These are phyloP conservation scores for Begonia fuchsioides DNA, from an alignment of 306 rosid species.

Conservation along the genomic window DNA sequence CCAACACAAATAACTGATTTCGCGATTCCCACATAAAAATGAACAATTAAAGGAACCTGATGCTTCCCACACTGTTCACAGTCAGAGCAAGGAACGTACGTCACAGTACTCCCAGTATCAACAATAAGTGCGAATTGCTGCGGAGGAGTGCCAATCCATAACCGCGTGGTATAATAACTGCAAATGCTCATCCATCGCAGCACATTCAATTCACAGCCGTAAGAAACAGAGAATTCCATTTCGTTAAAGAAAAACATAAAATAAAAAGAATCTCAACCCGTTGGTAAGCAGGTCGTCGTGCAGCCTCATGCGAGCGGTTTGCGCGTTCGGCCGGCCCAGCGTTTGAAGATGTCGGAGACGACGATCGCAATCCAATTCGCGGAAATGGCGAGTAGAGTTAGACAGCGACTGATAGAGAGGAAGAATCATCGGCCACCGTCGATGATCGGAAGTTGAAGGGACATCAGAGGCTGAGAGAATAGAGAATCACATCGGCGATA, in stretches of 20 bases:
- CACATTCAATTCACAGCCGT: too few relatives aligned
- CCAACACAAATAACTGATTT: not conserved
- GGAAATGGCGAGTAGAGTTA: slow-evolving; percentile 7
- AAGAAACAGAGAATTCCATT: not conserved
- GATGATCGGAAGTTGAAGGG: slow-evolving; percentile 2
- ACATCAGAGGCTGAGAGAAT: slow-evolving; percentile 6
- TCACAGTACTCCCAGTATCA: slow-evolving; percentile 36
- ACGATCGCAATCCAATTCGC: slow-evolving; percentile 11
- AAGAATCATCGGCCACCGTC: slow-evolving; percentile 24
- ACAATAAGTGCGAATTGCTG: slow-evolving; percentile 36
- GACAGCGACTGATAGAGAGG: slow-evolving; percentile 23
- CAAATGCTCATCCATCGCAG: not conserved
- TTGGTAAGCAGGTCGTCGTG: slow-evolving; percentile 33
- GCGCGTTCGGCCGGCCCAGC: slow-evolving; percentile 11
- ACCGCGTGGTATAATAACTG: slow-evolving; percentile 37
- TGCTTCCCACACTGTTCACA: slow-evolving; percentile 27
- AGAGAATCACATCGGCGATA: not conserved
- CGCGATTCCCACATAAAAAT: slow-evolving; percentile 4
- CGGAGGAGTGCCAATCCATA: slow-evolving; percentile 34
- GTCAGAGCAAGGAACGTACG: slow-evolving; percentile 34
- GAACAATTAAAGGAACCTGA: slow-evolving; percentile 27
- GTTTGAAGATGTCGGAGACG: slow-evolving; percentile 19
- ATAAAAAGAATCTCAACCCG: slow-evolving; percentile 12
- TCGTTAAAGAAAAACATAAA: not conserved
- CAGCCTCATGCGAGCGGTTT: slow-evolving; percentile 31